Evolutionary conservation across 768 basidiomycete genomes (phyloP).

Genomic region (Boletus sp.): DNA sequence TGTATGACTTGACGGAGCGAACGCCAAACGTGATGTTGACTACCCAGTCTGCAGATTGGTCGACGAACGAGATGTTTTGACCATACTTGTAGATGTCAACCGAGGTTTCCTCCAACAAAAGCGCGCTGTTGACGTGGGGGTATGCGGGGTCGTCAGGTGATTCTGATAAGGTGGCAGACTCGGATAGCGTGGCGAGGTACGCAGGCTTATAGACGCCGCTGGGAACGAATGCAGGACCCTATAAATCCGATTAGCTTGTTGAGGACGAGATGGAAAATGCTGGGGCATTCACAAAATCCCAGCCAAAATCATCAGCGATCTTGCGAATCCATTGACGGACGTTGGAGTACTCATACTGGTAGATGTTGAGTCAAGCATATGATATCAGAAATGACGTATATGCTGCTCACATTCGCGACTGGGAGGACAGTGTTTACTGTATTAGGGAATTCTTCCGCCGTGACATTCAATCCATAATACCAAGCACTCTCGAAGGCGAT

Average conservation of each 20-base stretch:
- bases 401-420: slow-evolving; percentile 22
- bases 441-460: slow-evolving; percentile 39
- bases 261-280: neutral
- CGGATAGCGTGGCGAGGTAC: slow-evolving; percentile 45
- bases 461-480: slow-evolving; percentile 55
- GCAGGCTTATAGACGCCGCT: slow-evolving; percentile 56
- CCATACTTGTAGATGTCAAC: slow-evolving; percentile 56
- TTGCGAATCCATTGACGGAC: slow-evolving; percentile 49
- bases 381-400: neutral
- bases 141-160: slow-evolving; percentile 27
- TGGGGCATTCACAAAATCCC: slow-evolving; percentile 51
- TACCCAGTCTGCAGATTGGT: slow-evolving; percentile 52
- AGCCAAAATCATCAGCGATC: slow-evolving; percentile 54
- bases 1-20: slow-evolving; percentile 39
- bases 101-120: slow-evolving; percentile 52
- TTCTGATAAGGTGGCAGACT: slow-evolving; percentile 20
- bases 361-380: neutral
- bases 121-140: slow-evolving; percentile 19
- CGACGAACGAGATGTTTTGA: slow-evolving; percentile 41
- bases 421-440: slow-evolving; percentile 36
- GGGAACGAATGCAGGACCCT: slow-evolving; percentile 60
- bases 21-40: slow-evolving; percentile 53
- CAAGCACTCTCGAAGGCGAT: slow-evolving; percentile 54
- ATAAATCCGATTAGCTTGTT: neutral
- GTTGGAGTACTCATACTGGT: slow-evolving; percentile 50